Percentiles rank a stretch among this genome's conserved stretches.
Evolutionary conservation across 371 early-diverging fungal genomes (phyloP).

Genomic region (Mucor plumbeus): DNA sequence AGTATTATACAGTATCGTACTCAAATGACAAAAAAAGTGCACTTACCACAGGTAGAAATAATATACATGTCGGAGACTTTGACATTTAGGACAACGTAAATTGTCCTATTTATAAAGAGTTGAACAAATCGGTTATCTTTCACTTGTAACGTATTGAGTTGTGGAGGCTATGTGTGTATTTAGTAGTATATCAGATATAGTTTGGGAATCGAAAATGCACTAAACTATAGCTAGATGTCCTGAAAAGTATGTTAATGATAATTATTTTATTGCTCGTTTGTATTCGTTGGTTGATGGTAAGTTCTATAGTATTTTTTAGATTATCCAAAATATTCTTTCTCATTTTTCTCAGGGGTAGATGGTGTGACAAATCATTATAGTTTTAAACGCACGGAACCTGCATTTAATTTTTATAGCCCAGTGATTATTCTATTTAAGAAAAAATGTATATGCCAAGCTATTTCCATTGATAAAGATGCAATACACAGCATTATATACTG

Average conservation of each 20-base stretch:
- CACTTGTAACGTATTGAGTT: too few species aligned
- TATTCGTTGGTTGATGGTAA: background rate
- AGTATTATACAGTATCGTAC: too few species aligned
- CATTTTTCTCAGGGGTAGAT: background rate
- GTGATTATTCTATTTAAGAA: background rate
- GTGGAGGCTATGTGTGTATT: too few species aligned
- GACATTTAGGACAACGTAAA: too few species aligned
- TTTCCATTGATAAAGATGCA: background rate
- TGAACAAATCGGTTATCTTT: too few species aligned
- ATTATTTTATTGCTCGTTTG: background rate
- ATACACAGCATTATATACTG: too few species aligned
- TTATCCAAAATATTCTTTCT: background rate
- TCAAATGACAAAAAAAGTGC: too few species aligned
- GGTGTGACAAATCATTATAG: background rate
- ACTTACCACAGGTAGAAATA: too few species aligned
- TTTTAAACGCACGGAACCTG: slow-evolving; percentile 1
- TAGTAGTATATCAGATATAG: too few species aligned
- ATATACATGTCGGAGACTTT: too few species aligned
- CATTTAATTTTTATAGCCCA: background rate
- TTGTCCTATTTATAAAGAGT: too few species aligned
- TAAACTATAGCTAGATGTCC: background rate
- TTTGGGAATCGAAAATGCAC: background rate
- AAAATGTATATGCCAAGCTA: background rate
- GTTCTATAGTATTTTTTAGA: background rate
- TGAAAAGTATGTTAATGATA: background rate